Percentiles rank a stretch among this genome's conserved stretches.
Evolutionary conservation across 768 basidiomycete genomes (phyloP).

Genomic region (Filobasidium wieringae): DNA sequence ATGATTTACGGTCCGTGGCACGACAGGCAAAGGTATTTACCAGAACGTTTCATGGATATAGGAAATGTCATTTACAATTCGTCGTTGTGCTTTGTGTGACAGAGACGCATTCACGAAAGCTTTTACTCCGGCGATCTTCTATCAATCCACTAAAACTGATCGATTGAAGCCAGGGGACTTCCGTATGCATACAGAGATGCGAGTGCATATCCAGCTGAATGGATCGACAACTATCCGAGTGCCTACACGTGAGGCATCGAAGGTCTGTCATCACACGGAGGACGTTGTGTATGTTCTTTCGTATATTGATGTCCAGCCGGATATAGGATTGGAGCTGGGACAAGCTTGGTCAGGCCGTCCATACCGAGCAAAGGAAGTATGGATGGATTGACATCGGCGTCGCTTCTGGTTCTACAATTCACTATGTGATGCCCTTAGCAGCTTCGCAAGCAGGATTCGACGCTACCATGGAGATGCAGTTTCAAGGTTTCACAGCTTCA

Average conservation of each 20-base stretch:
- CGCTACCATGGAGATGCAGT: constrained; percentile 64
- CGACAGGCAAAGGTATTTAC: constrained; percentile 68
- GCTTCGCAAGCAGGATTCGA: constrained; percentile 63
- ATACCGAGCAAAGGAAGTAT: constrained; percentile 46
- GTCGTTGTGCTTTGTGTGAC: not conserved
- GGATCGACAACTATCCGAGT: constrained; percentile 65
- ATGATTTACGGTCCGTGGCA: constrained; percentile 92
- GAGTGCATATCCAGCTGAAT: constrained; percentile 67
- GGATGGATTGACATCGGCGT: constrained; percentile 58
- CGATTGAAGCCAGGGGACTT: constrained; percentile 58
- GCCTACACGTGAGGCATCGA: constrained; percentile 86
- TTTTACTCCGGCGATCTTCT: constrained; percentile 74
- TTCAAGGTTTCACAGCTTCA: constrained; percentile 62
- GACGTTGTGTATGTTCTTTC: not conserved
- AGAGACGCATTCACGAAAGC: constrained; percentile 64
- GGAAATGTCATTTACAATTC: not conserved
- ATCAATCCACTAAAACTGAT: constrained; percentile 49
- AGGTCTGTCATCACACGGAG: constrained; percentile 43
- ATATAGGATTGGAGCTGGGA: constrained; percentile 88
- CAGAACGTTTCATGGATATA: not conserved
- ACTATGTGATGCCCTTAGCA: constrained; percentile 72
- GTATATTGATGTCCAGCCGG: too few relatives aligned
- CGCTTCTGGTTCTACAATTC: constrained; percentile 73
- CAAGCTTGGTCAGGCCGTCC: constrained; percentile 44
- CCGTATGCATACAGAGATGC: constrained; percentile 69